Base-by-base conservation (phyloP, 208 protist species). In the Wallacemonas sp. region DNA sequence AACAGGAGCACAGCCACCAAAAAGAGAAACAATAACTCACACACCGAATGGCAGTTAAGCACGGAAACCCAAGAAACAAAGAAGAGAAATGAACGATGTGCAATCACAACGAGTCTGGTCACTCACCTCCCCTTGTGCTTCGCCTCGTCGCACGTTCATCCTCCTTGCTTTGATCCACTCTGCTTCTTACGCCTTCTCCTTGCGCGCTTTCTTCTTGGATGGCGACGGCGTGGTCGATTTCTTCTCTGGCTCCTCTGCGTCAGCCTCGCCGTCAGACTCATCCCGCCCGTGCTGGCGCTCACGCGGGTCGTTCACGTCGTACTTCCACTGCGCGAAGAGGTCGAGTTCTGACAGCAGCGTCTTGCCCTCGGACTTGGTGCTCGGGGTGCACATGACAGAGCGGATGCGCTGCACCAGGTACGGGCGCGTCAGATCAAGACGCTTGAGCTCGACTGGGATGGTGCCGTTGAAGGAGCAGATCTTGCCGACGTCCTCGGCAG, bases 271-370 rank as follows among this genome's bases (percentile, higher is more conserved):
- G 17, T 61, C 48, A 33, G 58, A 63, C 5, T 63, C 71, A 5
- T 70, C 61, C 24, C 46, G 56, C 6, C 73, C 68, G 24, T 76
- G 57, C 32, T 64, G 68, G 46, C 85, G 87, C 21, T 65, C 77
- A 8, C 85, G 90, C 0, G 85, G 85, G 62, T 93, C 85, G 1
- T 78, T 65, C 1, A 73, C 73, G 44, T 87, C 83, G 52, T 85
- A 79, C 52, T 82, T 78, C 87, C 90, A 96, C 72, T 84, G 74
- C n/a, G 82, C 80, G 39, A 71, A 89, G 46, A 93, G 54, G 72
- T 93, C 78, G 11, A 93, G 76, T 19, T 67, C 63, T 26, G 56
- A 60, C 21, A 94, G 70, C 66, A 62, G 14, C 36, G 27, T 27
- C 16, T 29, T 27, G 4, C 36, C 52, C 1, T 39, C 48, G 2